These are phyloP conservation scores for Podochytrium sp. DNA, from an alignment of 192 early-diverging fungal species.

Conservation along the genomic window DNA sequence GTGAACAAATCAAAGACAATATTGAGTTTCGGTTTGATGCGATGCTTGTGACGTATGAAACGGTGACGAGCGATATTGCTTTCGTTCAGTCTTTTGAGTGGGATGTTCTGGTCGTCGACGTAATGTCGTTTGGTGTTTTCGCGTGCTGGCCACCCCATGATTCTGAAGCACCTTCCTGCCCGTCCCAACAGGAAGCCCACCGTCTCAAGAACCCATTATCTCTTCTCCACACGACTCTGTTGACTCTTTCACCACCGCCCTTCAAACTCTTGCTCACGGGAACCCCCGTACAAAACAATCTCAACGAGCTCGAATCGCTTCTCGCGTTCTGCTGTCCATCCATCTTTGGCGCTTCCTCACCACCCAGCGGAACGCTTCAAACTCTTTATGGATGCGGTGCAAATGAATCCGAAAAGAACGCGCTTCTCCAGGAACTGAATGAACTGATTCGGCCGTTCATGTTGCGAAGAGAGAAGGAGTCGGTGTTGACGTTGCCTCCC, in stretches of 20 bases:
- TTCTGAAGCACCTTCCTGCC: background rate
- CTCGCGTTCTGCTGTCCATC: constrained; percentile 22
- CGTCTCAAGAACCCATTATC: constrained; percentile 78
- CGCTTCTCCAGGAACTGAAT: constrained; percentile 8
- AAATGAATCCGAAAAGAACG: background rate
- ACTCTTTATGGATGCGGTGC: background rate
- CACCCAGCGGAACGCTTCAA: background rate
- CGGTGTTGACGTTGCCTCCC: constrained; percentile 28
- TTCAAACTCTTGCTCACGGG: constrained; percentile 75
- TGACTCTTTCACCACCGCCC: constrained; percentile 12
- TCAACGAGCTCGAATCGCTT: constrained; percentile 70
- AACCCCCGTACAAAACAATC: constrained; percentile 92
- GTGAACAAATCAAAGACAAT: constrained; percentile 51
- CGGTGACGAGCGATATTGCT: constrained; percentile 7
- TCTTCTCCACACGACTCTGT: constrained; percentile 63
- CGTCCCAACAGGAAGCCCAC: constrained; percentile 31
- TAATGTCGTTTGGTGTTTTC: background rate
- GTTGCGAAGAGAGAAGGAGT: constrained; percentile 30
- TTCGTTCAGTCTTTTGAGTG: constrained; percentile 19
- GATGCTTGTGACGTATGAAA: constrained; percentile 69
- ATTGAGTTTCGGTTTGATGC: constrained; percentile 58
- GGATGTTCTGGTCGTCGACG: constrained; percentile 34
- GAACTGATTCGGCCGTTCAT: constrained; percentile 27
- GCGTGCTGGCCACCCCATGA: background rate
- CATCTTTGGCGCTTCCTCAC: background rate